Base-by-base conservation (phyloP, 805 yeast genomes). In the Candida corydali region DNA sequence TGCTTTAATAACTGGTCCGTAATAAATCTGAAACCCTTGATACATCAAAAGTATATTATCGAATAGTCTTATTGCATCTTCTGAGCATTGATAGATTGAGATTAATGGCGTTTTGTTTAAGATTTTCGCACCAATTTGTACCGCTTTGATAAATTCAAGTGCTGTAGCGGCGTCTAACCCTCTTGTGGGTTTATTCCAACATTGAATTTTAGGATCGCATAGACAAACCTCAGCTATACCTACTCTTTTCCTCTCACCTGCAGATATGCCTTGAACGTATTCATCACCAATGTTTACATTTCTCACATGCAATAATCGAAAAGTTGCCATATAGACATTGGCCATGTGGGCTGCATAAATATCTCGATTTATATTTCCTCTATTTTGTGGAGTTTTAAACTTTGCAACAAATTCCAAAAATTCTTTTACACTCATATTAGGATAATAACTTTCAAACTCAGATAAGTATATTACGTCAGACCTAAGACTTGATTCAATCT, bases 101-200 rank as follows among this genome's bases (percentile, higher is more conserved):
- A 81, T 73, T 37, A 79, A 54, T 5, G 82, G 76, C 4, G 83
- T 68, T 12, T 69, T 63, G 9, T 70, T 65, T 30, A 65, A 51
- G 23, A 78, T 57, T 25, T 67, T 59, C 3, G 87, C 80, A n/a
- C 76, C 63, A 2, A 78, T 72, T 47, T 83, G 77, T 43, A 86
- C 67, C 14, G 86, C 81, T 43, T 76, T 68, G 28, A 82, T 69
- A 50, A 78, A 85, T 52, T 83, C 89, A 44, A 82, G 67, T 2
- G 95, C 94, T 26, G 94, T 85, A 8, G 93, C 83, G 3, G 93
- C 74, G 61, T 85, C 95, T 41, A 86, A 69, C 49, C 95, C 95
- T 65, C 93, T 76, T 5, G 95, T 86, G 5, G 91, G 82, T 52
- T 86, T 86, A 65, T 85, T 77, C 78, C 78, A 73, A 46, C 74